These are phyloP conservation scores for Diplocarpon rosae DNA, from an alignment of 2,329 filamentous ascomycete genomes.

Conservation along the genomic window DNA sequence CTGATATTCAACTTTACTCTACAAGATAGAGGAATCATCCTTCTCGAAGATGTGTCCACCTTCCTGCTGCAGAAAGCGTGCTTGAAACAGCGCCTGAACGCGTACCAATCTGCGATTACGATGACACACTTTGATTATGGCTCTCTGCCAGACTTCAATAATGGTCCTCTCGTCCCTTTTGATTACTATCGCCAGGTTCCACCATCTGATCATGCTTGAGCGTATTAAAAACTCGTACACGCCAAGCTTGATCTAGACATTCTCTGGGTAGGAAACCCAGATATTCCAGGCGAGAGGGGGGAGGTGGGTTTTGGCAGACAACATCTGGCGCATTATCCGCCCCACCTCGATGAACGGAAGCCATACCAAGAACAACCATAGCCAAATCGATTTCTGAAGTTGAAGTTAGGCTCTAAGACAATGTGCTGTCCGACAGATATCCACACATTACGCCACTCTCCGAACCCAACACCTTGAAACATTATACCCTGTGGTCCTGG, in stretches of 20 bases:
- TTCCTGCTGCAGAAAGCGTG: constrained; percentile 10
- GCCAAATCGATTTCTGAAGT: neutral
- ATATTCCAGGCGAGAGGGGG: constrained; percentile 3
- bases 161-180: neutral
- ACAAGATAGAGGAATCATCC: constrained; percentile 11
- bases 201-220: neutral
- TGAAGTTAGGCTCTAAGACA: neutral
- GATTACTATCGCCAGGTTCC: constrained; percentile 6
- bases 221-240: constrained; percentile 3
- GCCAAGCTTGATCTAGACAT: constrained; percentile 7
- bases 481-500: constrained; percentile 14
- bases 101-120: constrained; percentile 8
- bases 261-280: constrained; percentile 6
- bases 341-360: neutral
- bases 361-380: neutral
- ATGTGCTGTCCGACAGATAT: neutral
- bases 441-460: neutral
- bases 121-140: constrained; percentile 3
- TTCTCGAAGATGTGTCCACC: constrained; percentile 14
- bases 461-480: neutral
- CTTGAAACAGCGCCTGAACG: constrained; percentile 8
- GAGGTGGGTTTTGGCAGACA: constrained; percentile 5
- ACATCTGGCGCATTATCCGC: neutral
- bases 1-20: constrained; percentile 18
- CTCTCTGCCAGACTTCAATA: neutral